Evolutionary conservation across 1,284 basidiomycete genomes (phyloP).

Genomic region (Microbotryum intermedium): DNA sequence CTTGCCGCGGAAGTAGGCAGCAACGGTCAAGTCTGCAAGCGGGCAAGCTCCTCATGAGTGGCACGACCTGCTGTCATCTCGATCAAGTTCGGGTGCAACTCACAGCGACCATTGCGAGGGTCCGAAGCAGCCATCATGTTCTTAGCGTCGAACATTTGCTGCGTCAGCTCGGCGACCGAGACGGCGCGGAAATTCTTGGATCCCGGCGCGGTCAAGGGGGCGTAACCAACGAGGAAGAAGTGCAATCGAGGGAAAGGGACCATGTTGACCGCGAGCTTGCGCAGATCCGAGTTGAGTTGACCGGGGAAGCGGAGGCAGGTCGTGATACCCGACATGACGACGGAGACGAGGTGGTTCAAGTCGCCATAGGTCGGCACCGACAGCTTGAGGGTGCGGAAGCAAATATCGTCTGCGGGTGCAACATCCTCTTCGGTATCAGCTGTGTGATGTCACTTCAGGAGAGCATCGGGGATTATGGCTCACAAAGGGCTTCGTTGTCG

Average conservation of each 20-base stretch:
- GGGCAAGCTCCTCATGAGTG: background rate
- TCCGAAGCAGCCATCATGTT: constrained; percentile 71
- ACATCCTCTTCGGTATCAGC: constrained; percentile 10
- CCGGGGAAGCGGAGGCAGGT: constrained; percentile 96
- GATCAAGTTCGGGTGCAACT: background rate
- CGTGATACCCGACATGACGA: constrained; percentile 97
- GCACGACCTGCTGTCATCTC: constrained; percentile 64
- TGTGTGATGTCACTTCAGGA: constrained; percentile 9
- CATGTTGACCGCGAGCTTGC: constrained; percentile 98
- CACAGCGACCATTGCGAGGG: constrained; percentile 72
- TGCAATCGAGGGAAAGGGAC: constrained; percentile 59
- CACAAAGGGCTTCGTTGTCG: constrained; percentile 88
- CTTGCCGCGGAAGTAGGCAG: constrained; percentile 96
- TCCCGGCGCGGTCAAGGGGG: constrained; percentile 85
- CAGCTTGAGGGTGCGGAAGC: constrained; percentile 92
- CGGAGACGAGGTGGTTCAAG: constrained; percentile 91
- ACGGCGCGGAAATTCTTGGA: constrained; percentile 82
- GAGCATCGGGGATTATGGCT: background rate
- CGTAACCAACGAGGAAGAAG: constrained; percentile 98
- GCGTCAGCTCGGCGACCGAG: constrained; percentile 88
- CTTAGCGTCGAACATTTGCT: constrained; percentile 98
- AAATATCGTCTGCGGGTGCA: constrained; percentile 64
- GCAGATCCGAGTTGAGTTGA: constrained; percentile 89
- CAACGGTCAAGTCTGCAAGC: constrained; percentile 53
- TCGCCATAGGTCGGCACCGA: constrained; percentile 90